Percentiles rank a stretch among this genome's conserved stretches.
phyloP scores from a whole-genome alignment of 805 yeast species.

The Schwanniomyces pseudopolymorphus region DNA sequence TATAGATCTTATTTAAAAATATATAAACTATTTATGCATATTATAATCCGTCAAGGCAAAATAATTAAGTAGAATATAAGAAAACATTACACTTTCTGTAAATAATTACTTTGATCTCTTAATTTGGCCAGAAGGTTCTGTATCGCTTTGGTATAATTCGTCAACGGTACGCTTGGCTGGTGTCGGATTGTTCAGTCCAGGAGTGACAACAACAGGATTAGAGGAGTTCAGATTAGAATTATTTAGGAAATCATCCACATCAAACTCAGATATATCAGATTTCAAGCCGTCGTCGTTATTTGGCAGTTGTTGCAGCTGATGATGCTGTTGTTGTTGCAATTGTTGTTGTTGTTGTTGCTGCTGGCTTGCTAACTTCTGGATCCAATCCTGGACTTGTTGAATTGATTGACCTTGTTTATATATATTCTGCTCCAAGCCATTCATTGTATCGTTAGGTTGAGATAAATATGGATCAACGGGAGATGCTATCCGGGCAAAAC shows the following conservation, averaged over 20 bases:
- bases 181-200: slow-evolving; percentile 5
- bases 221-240: slow-evolving; percentile 5
- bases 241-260: slow-evolving; percentile 30
- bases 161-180: slow-evolving; percentile 16
- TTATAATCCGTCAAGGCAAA: neutral
- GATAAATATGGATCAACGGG: slow-evolving; percentile 5
- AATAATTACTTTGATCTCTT: neutral
- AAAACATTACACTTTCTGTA: neutral
- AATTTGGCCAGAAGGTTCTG: neutral
- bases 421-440: slow-evolving; percentile 47
- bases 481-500: slow-evolving; percentile 1
- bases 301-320: slow-evolving; percentile 5
- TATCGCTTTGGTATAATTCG: slow-evolving; percentile 13
- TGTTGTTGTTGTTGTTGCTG: slow-evolving; percentile 19
- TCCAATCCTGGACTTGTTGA: slow-evolving; percentile 59
- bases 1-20: too few species aligned
- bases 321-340: slow-evolving; percentile 3
- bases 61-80: neutral
- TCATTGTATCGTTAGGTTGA: slow-evolving; percentile 17
- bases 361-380: slow-evolving; percentile 34
- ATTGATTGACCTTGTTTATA: slow-evolving; percentile 51
- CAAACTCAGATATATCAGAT: slow-evolving; percentile 25
- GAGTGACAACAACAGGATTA: slow-evolving; percentile 5
- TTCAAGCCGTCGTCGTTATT: slow-evolving; percentile 4
- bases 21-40: neutral